Conservation (phyloP, 2,329 filamentous ascomycete species). For the Monosporascus sp. region DNA sequence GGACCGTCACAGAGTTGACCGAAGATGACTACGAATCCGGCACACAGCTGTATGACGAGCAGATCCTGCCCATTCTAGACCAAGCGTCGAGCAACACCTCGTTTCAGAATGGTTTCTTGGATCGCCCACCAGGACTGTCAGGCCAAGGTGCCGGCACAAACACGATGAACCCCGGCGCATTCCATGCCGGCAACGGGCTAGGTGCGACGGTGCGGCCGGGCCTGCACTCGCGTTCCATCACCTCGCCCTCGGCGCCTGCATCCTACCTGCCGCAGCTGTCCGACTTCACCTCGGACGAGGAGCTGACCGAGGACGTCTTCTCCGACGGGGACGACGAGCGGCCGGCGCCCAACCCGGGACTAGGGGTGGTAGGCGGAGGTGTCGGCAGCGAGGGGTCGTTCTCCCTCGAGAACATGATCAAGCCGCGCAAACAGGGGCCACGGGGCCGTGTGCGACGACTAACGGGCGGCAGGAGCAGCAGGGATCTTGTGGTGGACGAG, state of each 20-base stretch:
- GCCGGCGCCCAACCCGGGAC: conserved; percentile 15
- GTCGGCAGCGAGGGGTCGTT: conserved; percentile 38
- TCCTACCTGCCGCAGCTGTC: conserved; percentile 50
- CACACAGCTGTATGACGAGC: conserved; percentile 85
- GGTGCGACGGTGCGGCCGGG: conserved; percentile 51
- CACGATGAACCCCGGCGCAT: conserved; percentile 58
- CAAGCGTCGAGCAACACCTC: conserved; percentile 76
- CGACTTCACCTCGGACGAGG: conserved; percentile 71
- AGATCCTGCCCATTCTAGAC: conserved; percentile 83
- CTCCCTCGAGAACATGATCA: conserved; percentile 57
- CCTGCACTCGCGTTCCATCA: conserved; percentile 77
- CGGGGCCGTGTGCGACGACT: conserved; percentile 56
- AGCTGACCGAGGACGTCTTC: conserved; percentile 66
- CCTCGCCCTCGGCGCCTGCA: conserved; percentile 64
- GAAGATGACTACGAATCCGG: conserved; percentile 65
- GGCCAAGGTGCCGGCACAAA: conserved; percentile 54
- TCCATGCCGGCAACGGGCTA: conserved; percentile 32
- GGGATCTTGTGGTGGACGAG: conserved; percentile 15
- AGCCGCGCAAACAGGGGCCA: conserved; percentile 51
- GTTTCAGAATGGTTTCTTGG: conserved; percentile 85
- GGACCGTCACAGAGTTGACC: conserved; percentile 60
- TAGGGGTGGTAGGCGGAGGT: neutral
- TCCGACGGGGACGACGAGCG: conserved; percentile 70
- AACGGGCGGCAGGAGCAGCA: conserved; percentile 44
- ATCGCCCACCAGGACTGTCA: conserved; percentile 55